Conservation (phyloP, 345 rosid species). For the Geranium rotundifolium region DNA sequence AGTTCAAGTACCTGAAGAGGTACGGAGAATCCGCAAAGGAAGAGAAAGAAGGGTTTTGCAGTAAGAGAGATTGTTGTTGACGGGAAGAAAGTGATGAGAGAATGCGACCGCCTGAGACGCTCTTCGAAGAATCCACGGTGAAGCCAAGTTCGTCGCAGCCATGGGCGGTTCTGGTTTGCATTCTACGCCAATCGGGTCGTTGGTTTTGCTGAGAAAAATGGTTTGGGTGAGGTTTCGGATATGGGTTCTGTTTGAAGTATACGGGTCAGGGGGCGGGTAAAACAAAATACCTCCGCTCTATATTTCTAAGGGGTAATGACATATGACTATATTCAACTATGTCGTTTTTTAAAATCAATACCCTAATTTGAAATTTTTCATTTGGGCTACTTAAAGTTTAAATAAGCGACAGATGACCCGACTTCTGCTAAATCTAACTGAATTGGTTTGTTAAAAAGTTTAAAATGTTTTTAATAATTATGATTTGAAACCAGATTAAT, state of each 20-base stretch:
- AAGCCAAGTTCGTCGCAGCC: slow-evolving; percentile 29
- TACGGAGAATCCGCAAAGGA: slow-evolving; percentile 1
- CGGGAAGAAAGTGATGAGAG: slow-evolving; percentile 18
- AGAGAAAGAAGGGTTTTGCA: slow-evolving; percentile 10
- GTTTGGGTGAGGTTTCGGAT: not conserved
- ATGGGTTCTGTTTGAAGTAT: not conserved
- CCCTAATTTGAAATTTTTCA: no score
- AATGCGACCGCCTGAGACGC: slow-evolving; percentile 28
- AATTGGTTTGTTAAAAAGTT: no score
- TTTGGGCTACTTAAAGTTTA: no score
- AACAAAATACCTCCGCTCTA: no score
- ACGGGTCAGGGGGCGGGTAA: not conserved
- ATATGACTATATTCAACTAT: no score
- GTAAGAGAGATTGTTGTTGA: slow-evolving; percentile 12
- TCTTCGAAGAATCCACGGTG: slow-evolving; percentile 35
- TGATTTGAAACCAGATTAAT: no score
- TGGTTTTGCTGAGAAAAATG: not conserved
- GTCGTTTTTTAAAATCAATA: no score
- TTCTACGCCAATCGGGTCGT: not conserved
- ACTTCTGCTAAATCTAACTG: no score
- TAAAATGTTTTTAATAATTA: no score
- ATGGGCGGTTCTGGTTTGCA: slow-evolving; percentile 12
- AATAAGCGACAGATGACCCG: no score
- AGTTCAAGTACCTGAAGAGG: slow-evolving; percentile 27
- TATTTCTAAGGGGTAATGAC: no score